Evolutionary conservation across 495 filamentous ascomycete genomes (phyloP), one percentile per base, ranked within the genome.

Genomic region (Daldinia decipiens): DNA sequence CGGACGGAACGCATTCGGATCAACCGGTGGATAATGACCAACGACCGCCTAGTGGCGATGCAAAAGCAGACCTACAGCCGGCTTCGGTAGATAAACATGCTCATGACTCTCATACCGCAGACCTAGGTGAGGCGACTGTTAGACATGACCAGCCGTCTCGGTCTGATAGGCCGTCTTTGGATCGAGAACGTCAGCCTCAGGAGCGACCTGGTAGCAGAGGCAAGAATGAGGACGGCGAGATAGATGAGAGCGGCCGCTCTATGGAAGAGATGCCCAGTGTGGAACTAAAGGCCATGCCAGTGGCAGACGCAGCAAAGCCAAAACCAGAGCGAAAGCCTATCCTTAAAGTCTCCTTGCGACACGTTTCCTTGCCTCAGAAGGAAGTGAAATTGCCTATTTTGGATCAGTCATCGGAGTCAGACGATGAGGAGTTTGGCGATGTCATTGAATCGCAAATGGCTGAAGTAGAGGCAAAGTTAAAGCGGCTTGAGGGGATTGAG

Each of bases 401-500:
- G 0, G 79, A 81, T 15, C 73, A 80, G 43, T 73, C 74, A 36
- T 81, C 82, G 3, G 83, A 85, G 43, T 85, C 83, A n/a, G 84
- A 81, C 15, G 84, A 85, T 26, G 83, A 86, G 51, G 84, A 86
- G 32, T 79, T 87, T 55, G 84, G 83, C 27, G 81, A 82, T 21
- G 83, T 84, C 34, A 84, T 87, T 45, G 79, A 83, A 53, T 66
- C 76, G 2, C 73, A 83, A 60, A 85, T 86, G 59, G 67, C 71
- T 7, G 80, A 85, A 53, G 65, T 77, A 1, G 79, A 85, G 32
- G 68, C 67, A 1, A 78, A 86, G 27, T 67, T 87, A 26, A 75
- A 76, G 52, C 77, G 80, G 43, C 59, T 84, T 17, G 72, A 80
- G 59, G 74, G 72, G 15, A 65, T 71, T 4, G 70, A 74, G 31